Base-by-base conservation (phyloP, 768 basidiomycete species). In the Termitomyces sp. region DNA sequence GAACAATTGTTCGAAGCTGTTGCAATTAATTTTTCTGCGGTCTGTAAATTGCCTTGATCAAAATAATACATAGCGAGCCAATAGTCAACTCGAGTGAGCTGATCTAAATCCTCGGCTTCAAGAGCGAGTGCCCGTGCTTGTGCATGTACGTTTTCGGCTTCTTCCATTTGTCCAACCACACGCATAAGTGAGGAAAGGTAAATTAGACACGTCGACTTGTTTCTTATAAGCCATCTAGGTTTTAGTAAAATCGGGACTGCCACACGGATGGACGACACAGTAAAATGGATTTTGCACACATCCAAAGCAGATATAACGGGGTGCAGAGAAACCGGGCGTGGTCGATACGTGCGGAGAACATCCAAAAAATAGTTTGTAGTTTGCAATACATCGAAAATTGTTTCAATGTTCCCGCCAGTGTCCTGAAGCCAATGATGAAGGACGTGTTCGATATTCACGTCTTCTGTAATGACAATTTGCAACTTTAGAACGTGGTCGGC, bases 1-100 rank as follows among this genome's bases (percentile, higher is more conserved):
- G 47, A 48, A 18, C 6, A 31, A 48, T 8, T 3, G 30, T n/a
- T 31, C 30, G 31, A 5, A 31, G 47, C 30, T 48, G 16, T 4
- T 11, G 30, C 30, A 9, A 48, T 8, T 5, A n/a, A 8, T 1
- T 48, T 18, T 16, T 27, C 27, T 27, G 27, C 27, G 27, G 27
- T 27, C 27, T 27, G 27, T 2, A 27, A 27, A 27, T 27, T 27
- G 27, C 27, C 27, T 27, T 27, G 27, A 27, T 27, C 4, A 4
- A 27, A 2, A 27, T 27, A 27, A 11, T 0, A 7, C 0, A 0
- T 0, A 30, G 47, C 47, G 4, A 48, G 18, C 3, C 0, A 11
- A 3, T 0, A 9, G 18, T 48, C 47, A 6, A 31, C 31, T 0
- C 1, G 11, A 48, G 8, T 6, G 1, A 48, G 16, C 1, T 4